Base-by-base conservation (phyloP, 208 protist genomes). In the Crithidia fasciculata region DNA sequence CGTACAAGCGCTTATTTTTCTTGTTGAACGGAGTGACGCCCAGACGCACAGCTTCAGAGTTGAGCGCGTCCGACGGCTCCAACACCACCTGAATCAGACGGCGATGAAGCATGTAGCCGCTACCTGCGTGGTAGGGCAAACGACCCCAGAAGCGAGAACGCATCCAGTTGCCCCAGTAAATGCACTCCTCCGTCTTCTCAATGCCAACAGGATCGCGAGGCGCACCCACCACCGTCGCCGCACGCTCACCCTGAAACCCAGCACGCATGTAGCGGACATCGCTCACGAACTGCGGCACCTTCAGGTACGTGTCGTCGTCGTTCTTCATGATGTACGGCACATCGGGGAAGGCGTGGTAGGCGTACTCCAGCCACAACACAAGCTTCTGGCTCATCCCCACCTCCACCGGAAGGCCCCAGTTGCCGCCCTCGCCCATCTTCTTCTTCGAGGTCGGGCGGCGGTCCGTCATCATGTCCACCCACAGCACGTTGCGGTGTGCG, bases 241-340 rank as follows among this genome's bases (percentile, higher is more conserved):
- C 19, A 40, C 19, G 15, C 54, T 40, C 18, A 7, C 54, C 54
- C 19, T 40, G 4, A 3, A 13, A 6, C 37, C 57, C 57, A 41
- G 18, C 12, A 12, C 39, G 8, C 3, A 62, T 47, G 39, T 28
- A 47, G 16, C 57, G 57, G 39, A 86, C 50, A 53, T 86, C 84
- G 41, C 63, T 67, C 57, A 89, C 71, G 47, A 73, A 82, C 71
- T 89, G 81, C 69, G 84, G 84, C 65, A 89, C 81, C 61, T 77
- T 80, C 52, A 86, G 5, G 54, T 84, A 90, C 40, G 71, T 70
- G 62, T 90, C 85, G 69, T 90, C 85, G 57, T 90, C 85, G n/a
- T 79, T 75, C 62, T 87, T 90, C 39, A 72, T 73, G 54, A 90
- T 57, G 62, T 76, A 90, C 1, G 57, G 44, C 10, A 78, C 78